These are phyloP conservation scores for Biscutella laevigata DNA, from an alignment of 441 rosid genomes.

Conservation along the genomic window DNA sequence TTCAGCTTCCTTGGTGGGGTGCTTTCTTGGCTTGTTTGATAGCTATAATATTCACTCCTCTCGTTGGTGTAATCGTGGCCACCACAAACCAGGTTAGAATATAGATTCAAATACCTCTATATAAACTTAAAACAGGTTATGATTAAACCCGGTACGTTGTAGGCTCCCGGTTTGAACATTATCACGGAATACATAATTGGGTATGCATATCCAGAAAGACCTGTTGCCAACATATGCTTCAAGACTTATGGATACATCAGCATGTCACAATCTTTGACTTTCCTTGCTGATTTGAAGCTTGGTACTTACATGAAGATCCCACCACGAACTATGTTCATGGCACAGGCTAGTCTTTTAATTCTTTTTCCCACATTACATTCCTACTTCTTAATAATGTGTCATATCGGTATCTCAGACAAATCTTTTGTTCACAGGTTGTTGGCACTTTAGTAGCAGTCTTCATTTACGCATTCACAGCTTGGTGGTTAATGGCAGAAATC, in stretches of 20 bases:
- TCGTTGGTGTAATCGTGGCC: slow-evolving; percentile 57
- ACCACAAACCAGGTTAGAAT: slow-evolving; percentile 64
- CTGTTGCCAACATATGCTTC: slow-evolving; percentile 86
- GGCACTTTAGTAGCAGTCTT: slow-evolving; percentile 51
- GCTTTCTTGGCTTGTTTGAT: slow-evolving; percentile 59
- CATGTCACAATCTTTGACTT: slow-evolving; percentile 58
- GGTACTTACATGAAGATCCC: slow-evolving; percentile 90
- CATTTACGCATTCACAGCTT: slow-evolving; percentile 51
- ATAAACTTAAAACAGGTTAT: no score
- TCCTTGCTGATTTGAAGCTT: slow-evolving; percentile 61
- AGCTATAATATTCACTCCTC: slow-evolving; percentile 58
- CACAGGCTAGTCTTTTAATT: slow-evolving; percentile 40
- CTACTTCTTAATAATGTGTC: no score
- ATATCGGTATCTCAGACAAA: no score
- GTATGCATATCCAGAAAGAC: slow-evolving; percentile 59
- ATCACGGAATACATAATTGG: slow-evolving; percentile 73
- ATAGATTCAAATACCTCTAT: no score
- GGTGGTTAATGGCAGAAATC: slow-evolving; percentile 61
- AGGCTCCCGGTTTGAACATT: slow-evolving; percentile 60
- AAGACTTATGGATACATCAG: slow-evolving; percentile 77
- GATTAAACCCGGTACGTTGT: no score
- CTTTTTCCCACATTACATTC: no score
- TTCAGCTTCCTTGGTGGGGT: slow-evolving; percentile 92
- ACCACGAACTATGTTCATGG: slow-evolving; percentile 68
- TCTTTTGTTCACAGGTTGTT: no score